phyloP scores from a whole-genome alignment of 164 flowering plant species.

The Liriodendron chinense region DNA sequence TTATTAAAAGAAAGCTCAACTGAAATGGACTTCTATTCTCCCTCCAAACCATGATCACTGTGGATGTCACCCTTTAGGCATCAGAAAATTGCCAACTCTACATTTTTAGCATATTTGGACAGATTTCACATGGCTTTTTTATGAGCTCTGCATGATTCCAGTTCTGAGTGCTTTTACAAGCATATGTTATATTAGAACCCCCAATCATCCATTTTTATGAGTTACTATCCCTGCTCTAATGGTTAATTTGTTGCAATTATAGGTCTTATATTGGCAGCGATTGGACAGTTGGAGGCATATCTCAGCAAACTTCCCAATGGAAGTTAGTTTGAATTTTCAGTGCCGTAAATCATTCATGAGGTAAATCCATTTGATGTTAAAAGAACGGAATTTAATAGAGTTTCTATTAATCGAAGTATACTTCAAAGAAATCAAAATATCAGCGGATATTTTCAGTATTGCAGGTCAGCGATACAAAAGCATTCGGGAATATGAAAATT shows the following conservation, averaged over 20 bases:
- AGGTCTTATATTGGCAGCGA: slow-evolving; percentile 87
- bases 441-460: neutral
- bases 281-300: slow-evolving; percentile 49
- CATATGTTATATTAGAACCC: neutral
- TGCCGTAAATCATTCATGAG: neutral
- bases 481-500: no score
- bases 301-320: slow-evolving; percentile 23
- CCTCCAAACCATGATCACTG: no score
- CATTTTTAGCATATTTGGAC: neutral
- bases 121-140: neutral
- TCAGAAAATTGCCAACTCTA: neutral
- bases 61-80: neutral
- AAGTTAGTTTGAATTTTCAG: neutral
- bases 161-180: neutral
- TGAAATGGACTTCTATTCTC: no score
- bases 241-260: slow-evolving; percentile 14
- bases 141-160: neutral
- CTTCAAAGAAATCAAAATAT: neutral
- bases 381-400: neutral
- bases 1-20: no score
- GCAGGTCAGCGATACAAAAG: no score
- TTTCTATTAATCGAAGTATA: neutral
- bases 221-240: neutral
- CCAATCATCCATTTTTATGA: neutral
- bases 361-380: neutral